Conservation (phyloP, 2,329 filamentous ascomycete species). For the Pseudodiploospora longispora region DNA sequence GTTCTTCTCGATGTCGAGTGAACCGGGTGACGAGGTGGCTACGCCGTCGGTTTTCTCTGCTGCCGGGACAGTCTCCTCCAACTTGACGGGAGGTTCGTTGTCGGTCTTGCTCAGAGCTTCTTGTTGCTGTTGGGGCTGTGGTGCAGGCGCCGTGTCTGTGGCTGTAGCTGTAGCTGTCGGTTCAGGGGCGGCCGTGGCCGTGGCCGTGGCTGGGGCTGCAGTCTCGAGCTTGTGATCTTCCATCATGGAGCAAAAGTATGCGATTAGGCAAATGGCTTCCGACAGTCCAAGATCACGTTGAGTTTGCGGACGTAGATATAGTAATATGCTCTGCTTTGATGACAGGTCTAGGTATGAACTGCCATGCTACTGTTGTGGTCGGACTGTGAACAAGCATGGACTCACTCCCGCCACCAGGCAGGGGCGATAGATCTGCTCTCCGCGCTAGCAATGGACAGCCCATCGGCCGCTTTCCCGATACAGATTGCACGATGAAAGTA, state of each 20-base stretch:
- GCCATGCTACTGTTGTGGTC: no score
- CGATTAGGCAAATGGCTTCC: neutral
- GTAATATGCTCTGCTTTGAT: no score
- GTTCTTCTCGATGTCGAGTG: constrained; percentile 28
- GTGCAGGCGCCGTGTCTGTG: neutral
- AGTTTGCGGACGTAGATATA: neutral
- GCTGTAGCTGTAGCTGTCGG: neutral
- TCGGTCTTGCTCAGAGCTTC: neutral
- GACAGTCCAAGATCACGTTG: neutral
- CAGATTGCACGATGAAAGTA: no score
- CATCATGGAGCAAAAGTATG: neutral
- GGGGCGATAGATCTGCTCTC: no score
- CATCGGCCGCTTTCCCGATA: no score
- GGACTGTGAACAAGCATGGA: no score
- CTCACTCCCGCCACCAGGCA: no score
- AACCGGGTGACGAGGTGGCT: constrained; percentile 13
- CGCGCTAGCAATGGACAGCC: no score
- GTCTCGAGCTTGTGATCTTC: neutral
- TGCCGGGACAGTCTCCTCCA: neutral
- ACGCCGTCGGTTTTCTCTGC: neutral
- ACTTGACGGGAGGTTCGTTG: neutral
- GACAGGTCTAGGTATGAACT: no score
- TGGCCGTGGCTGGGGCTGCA: neutral
- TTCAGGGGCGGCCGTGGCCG: neutral
- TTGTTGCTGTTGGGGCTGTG: neutral